phyloP scores from a whole-genome alignment of 208 protist species.

The Trypanosoma boissoni region DNA sequence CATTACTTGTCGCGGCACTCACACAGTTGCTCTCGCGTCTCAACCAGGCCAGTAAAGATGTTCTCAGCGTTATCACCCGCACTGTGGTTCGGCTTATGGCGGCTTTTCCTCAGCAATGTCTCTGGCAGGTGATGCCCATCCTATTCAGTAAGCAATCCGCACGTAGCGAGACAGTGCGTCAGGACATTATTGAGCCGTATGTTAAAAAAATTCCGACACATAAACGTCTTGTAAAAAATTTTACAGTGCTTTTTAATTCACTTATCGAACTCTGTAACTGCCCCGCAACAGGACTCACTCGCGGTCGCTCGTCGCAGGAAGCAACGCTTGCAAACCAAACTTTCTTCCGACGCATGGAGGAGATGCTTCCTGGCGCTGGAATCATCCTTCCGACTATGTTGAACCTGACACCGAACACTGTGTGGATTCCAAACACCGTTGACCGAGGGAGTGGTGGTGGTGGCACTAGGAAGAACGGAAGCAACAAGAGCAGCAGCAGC shows the following conservation, averaged over 20 bases:
- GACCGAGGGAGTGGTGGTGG: no score
- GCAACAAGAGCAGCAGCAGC: no score
- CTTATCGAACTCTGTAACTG: conserved; percentile 80
- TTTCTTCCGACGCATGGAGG: conserved; percentile 56
- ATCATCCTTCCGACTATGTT: conserved; percentile 74
- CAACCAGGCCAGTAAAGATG: conserved; percentile 46
- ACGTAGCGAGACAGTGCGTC: conserved; percentile 36
- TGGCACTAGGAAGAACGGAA: no score
- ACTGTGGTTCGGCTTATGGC: conserved; percentile 61
- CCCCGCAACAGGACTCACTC: conserved; percentile 34
- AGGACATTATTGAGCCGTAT: conserved; percentile 53
- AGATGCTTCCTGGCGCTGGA: conserved; percentile 31
- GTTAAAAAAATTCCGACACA: conserved; percentile 24
- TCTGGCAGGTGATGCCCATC: conserved; percentile 87
- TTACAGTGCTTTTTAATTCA: conserved; percentile 54
- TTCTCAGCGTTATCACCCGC: conserved; percentile 56
- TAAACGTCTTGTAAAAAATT: conserved; percentile 40
- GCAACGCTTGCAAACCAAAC: conserved; percentile 41
- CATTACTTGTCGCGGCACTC: conserved; percentile 69
- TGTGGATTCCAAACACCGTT: conserved; percentile 8
- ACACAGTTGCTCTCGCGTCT: conserved; percentile 92
- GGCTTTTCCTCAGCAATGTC: conserved; percentile 79
- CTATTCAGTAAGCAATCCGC: conserved; percentile 48
- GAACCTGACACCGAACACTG: conserved; percentile 69
- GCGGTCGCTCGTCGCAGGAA: conserved; percentile 21